phyloP scores from a whole-genome alignment of 768 basidiomycete species.

The Fomitopsis serialis region DNA sequence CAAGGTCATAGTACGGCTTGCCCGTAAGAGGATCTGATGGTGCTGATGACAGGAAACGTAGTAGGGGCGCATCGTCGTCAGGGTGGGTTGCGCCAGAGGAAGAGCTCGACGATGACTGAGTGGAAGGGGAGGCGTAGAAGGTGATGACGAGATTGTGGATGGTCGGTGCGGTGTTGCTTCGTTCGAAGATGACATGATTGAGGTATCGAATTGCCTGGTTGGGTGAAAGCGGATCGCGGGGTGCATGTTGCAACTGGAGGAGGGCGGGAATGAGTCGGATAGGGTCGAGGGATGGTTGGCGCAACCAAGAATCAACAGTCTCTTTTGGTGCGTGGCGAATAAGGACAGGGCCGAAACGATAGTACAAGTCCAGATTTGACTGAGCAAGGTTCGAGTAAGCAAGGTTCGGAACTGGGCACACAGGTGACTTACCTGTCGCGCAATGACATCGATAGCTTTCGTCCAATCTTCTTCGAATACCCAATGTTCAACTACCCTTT shows the following conservation, averaged over 20 bases:
- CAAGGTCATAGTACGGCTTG: conserved; percentile 92
- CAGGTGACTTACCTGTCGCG: conserved; percentile 61
- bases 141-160: conserved; percentile 94
- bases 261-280: conserved; percentile 85
- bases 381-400: conserved; percentile 27
- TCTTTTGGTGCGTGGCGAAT: conserved; percentile 84
- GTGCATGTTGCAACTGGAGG: conserved; percentile 70
- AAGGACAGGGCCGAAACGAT: conserved; percentile 85
- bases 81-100: conserved; percentile 28
- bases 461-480: conserved; percentile 88
- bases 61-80: conserved; percentile 70
- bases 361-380: conserved; percentile 86
- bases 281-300: conserved; percentile 74
- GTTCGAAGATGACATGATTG: conserved; percentile 76
- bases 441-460: conserved; percentile 87
- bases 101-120: conserved; percentile 35
- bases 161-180: conserved; percentile 73
- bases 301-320: conserved; percentile 89
- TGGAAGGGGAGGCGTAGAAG: conserved; percentile 60
- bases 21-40: conserved; percentile 79
- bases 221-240: conserved; percentile 64
- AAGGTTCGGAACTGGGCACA: background rate
- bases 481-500: conserved; percentile 88
- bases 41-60: conserved; percentile 78
- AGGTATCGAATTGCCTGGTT: conserved; percentile 92